Evolutionary conservation across 306 rosid genomes (phyloP).

Genomic region (Gynostemma pentaphyllum): DNA sequence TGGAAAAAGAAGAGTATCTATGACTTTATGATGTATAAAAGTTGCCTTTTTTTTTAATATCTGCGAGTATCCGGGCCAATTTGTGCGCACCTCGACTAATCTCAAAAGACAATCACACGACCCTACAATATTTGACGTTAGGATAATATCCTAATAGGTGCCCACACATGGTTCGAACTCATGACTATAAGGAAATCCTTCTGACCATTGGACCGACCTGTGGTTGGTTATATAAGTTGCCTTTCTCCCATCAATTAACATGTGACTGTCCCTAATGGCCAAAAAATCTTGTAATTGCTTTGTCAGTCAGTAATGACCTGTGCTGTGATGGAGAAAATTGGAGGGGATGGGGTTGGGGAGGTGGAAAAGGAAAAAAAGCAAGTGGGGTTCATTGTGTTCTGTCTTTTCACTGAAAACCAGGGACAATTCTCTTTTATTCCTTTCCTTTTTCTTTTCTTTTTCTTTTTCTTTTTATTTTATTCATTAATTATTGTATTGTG

Average conservation of each 20-base stretch:
- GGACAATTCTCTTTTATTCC: conserved; percentile 24
- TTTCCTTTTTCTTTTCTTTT: neutral
- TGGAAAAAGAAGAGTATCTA: too few species aligned
- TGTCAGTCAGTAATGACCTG: conserved; percentile 17
- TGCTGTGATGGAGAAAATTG: conserved; percentile 18
- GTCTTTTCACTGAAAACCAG: conserved; percentile 65
- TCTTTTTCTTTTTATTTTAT: conserved; percentile 2
- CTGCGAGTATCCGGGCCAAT: too few species aligned
- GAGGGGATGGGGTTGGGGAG: conserved; percentile 21
- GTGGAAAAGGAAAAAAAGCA: conserved; percentile 26
- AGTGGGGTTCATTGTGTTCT: conserved; percentile 49
- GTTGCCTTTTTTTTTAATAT: too few species aligned
- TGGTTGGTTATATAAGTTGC: conserved; percentile 26
- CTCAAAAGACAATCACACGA: too few species aligned
- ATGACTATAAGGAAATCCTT: too few species aligned
- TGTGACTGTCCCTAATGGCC: conserved; percentile 51
- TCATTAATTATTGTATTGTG: conserved; percentile 22
- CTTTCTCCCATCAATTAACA: conserved; percentile 19
- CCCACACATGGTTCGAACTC: too few species aligned
- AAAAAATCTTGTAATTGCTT: conserved; percentile 55
- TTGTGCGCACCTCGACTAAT: too few species aligned
- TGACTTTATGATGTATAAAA: too few species aligned
- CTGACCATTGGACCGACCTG: too few species aligned
- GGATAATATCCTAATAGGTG: too few species aligned
- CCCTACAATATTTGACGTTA: too few species aligned